Evolutionary conservation across 2,329 filamentous ascomycete genomes (phyloP), one percentile per base, ranked within the genome.

Genomic region (Amylocarpus encephaloides): DNA sequence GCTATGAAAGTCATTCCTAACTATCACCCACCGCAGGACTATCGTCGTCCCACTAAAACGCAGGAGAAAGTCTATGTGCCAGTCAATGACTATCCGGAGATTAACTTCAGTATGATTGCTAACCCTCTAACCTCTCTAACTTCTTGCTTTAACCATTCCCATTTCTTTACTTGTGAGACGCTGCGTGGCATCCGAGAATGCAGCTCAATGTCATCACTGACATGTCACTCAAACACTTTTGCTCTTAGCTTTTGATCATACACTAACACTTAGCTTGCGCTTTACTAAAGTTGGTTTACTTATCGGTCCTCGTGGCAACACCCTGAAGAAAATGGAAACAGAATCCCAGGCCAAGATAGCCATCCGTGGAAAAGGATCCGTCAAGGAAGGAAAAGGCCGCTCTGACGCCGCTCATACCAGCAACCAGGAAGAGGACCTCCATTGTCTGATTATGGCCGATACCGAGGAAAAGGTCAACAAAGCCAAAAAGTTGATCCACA

Each of bases 81-180:
- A 70, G 93, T 98, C 77, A 98, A 98, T 82, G 93, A 98, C 74
- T 98, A 98, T 72, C 93, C 93, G 79, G 93, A 98, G 74, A 97
- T 98, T 85, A 98, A 98, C 86, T 98, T 98, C 89, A 98, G 93
- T 98, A 96, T 92, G 92, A 92, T 93, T 91, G 85, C 91, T 95
- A 95, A 95, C 89, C 90, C 89, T 90, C 83, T 84, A 85, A 87
- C 83, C 76, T 71, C 78, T 80, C 83, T 86, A 85, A 86, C 72
- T 67, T 66, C 67, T 64, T 36, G 60, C 65, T 57, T 52, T 43
- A 56, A 55, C 15, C 67, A 66, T 52, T 74, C 54, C 74, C 61
- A 70, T 73, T 33, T 47, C 68, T 64, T 60, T 68, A 64, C 61
- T 54, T 65, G 63, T 68, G 66, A 70, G 66, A 68, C 66, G 52